A percentile compares a stretch with the other conserved stretches of the same genome.
These are phyloP conservation scores for Albizia julibrissin DNA, from an alignment of 306 rosid species.

Conservation along the genomic window DNA sequence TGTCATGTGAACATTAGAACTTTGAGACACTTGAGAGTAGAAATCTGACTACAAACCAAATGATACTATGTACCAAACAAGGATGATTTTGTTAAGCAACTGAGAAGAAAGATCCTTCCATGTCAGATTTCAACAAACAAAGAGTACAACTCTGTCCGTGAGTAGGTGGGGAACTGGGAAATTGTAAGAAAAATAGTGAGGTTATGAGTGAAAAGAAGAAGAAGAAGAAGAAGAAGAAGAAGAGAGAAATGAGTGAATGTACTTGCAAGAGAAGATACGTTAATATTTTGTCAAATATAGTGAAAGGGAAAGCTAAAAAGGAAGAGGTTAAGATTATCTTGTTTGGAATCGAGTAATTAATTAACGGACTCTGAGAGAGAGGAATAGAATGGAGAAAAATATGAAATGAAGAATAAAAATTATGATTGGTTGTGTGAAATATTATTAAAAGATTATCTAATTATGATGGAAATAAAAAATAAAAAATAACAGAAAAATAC, in stretches of 20 bases:
- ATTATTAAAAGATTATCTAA: too few relatives aligned
- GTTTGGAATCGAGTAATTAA: background rate
- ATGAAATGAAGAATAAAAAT: background rate
- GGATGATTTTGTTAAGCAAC: background rate
- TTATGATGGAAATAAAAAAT: too few relatives aligned
- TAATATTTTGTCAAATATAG: background rate
- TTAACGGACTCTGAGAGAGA: background rate
- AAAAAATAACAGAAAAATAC: too few relatives aligned
- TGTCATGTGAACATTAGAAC: background rate
- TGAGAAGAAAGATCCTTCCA: background rate
- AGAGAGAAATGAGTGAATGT: background rate
- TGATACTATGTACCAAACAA: background rate
- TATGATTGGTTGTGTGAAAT: background rate
- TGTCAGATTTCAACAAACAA: background rate
- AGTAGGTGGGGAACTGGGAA: background rate
- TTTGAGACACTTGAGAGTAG: background rate
- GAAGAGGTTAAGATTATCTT: background rate
- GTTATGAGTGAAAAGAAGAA: background rate
- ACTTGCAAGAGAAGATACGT: background rate
- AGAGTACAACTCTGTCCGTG: background rate
- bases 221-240: background rate
- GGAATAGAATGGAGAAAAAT: background rate
- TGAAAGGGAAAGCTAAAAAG: background rate
- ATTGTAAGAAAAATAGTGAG: background rate
- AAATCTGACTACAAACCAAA: background rate